These are phyloP conservation scores for Candida sojae DNA, from an alignment of 1,139 yeast genomes.

Conservation along the genomic window DNA sequence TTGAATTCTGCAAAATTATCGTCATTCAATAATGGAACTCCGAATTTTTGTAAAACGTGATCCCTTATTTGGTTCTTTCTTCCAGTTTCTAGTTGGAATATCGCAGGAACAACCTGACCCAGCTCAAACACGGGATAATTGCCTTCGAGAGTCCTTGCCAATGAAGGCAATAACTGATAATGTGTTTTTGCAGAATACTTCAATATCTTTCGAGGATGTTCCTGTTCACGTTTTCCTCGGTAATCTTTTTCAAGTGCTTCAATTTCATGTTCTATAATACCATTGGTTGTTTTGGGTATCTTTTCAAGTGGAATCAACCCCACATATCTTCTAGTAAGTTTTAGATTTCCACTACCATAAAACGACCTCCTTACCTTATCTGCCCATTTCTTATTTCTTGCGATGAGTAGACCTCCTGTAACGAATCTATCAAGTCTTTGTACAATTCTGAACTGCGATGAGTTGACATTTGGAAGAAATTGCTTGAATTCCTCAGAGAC, in stretches of 20 bases:
- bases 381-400: conserved; percentile 21
- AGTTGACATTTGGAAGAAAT: conserved; percentile 11
- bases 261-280: conserved; percentile 18
- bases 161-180: conserved; percentile 17
- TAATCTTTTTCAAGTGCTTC: conserved; percentile 15
- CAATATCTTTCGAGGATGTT: not conserved
- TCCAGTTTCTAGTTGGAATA: conserved; percentile 24
- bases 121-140: conserved; percentile 10
- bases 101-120: conserved; percentile 18
- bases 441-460: conserved; percentile 18
- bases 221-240: conserved; percentile 8
- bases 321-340: conserved; percentile 20
- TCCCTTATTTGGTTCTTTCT: conserved; percentile 29
- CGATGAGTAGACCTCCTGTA: conserved; percentile 26
- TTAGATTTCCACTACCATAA: conserved; percentile 5
- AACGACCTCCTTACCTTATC: conserved; percentile 15
- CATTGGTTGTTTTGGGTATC: conserved; percentile 7
- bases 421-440: conserved; percentile 27
- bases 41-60: conserved; percentile 23
- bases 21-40: conserved; percentile 23
- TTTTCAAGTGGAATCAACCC: conserved; percentile 18
- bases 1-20: conserved; percentile 24
- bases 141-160: conserved; percentile 8
- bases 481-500: conserved; percentile 4
- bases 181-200: conserved; percentile 17